Percentiles rank a stretch among this genome's conserved stretches.
Evolutionary conservation across 345 rosid species (phyloP).

Genomic region (Eucalyptus cloeziana): DNA sequence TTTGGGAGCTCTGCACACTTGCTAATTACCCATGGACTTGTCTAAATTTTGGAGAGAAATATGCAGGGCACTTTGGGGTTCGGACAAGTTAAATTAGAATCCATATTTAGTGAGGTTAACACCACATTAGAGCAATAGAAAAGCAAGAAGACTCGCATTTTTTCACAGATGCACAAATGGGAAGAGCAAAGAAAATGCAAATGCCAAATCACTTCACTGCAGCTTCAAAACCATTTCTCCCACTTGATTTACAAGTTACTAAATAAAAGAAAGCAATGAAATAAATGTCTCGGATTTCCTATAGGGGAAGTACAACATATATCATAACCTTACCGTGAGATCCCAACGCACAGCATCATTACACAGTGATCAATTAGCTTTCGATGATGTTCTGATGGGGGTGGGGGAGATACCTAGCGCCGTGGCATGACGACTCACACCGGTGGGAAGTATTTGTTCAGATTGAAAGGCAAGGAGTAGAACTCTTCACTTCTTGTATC

Average conservation of each 20-base stretch:
- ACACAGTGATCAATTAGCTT: background rate
- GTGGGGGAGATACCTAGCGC: background rate
- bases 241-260: constrained; percentile 13
- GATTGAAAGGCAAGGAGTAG: constrained; percentile 85
- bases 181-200: background rate
- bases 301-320: background rate
- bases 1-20: background rate
- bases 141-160: background rate
- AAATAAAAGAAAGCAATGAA: background rate
- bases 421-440: constrained; percentile 14
- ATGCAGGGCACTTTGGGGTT: background rate
- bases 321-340: background rate
- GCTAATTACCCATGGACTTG: background rate
- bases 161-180: background rate
- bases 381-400: background rate
- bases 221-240: constrained; percentile 4
- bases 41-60: background rate
- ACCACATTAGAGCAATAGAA: background rate
- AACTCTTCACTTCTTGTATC: constrained; percentile 84
- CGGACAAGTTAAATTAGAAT: background rate
- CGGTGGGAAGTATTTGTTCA: constrained; percentile 86
- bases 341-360: background rate
- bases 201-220: background rate
- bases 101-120: background rate
- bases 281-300: background rate